Evolutionary conservation across 2,329 filamentous ascomycete genomes (phyloP), one percentile per base, ranked within the genome.

Genomic region (Dothidotthia symphoricarpi): DNA sequence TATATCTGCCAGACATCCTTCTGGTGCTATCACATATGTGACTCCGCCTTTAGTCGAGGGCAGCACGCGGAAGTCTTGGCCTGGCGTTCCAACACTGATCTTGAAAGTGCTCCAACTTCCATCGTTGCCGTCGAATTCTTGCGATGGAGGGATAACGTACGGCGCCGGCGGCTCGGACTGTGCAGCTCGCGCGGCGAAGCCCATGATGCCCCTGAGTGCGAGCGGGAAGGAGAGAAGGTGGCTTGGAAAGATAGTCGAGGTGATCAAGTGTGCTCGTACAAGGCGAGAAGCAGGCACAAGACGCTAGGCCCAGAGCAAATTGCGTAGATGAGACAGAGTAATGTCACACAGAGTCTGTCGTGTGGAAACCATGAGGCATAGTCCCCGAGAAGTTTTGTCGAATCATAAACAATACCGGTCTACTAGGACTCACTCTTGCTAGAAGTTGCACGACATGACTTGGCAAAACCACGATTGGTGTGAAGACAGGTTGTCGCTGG

Each of bases 41-140:
- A 59, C 45, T 39, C 51, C 45, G 42, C 62, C 42, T 40, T 63
- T 51, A n/a, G 63, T 63, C 9, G 65, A 63, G 5, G 63, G 55
- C 17, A 65, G 45, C 6, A 67, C 56, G n/a, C 61, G 55, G 19
- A 67, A 64, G 25, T 67, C 61, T 39, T 70, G 67, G 16, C 57
- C 59, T 16, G 67, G 67, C 24, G 57, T 64, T 3, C 69, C 69
- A 2, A 70, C 63, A 30, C 54, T 60, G 25, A 70, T 53, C n/a
- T 57, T 53, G 47, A 71, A 71, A 3, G 66, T 67, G 30, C 64
- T 69, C 69, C 69, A 71, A 29, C 41, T 49, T 2, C 69, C 68
- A 52, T 71, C 67, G 36, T 67, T 61, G 32, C 68, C 68, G 25
- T 70, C 65, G 44, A 67, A 68, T 17, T 57, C 39, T 32, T 59